Conservation (phyloP, 805 yeast species). For the Cyberlindnera petersonii region DNA sequence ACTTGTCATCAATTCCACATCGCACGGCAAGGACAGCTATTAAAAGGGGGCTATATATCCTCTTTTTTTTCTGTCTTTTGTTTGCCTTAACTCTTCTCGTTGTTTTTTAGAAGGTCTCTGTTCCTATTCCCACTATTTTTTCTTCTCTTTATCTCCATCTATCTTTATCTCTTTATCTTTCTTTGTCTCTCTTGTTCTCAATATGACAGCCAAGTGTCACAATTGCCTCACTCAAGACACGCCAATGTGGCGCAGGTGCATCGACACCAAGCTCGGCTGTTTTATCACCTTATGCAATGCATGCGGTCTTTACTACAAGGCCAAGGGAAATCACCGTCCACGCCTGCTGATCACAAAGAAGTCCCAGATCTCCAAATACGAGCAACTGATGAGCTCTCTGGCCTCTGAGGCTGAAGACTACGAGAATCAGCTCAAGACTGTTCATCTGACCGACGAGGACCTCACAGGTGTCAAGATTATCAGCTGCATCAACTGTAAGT, state of each 20-base stretch:
- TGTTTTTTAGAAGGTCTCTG: no score
- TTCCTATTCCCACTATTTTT: no score
- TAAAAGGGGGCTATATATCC: no score
- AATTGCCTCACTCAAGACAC: slow-evolving; percentile 81
- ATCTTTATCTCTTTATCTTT: background rate
- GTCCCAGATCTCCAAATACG: slow-evolving; percentile 16
- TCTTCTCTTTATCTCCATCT: background rate
- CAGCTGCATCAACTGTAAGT: slow-evolving; percentile 78
- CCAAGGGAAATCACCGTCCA: slow-evolving; percentile 76
- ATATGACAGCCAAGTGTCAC: slow-evolving; percentile 12
- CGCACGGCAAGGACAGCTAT: no score
- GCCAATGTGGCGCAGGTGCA: slow-evolving; percentile 76
- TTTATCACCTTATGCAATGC: slow-evolving; percentile 77
- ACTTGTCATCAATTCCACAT: no score
- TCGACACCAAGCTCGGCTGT: slow-evolving; percentile 64
- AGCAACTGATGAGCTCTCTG: slow-evolving; percentile 12
- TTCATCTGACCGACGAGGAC: slow-evolving; percentile 11
- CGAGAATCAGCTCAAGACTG: slow-evolving; percentile 2
- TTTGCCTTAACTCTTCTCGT: no score
- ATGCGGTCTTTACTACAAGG: slow-evolving; percentile 71
- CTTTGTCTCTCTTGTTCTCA: background rate
- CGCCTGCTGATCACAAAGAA: slow-evolving; percentile 46
- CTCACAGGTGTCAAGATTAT: slow-evolving; percentile 17
- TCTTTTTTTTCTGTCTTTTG: no score
- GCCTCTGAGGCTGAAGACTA: slow-evolving; percentile 5